Evolutionary conservation across 2,329 filamentous ascomycete species (phyloP).

Genomic region (Apiospora phragmitis): DNA sequence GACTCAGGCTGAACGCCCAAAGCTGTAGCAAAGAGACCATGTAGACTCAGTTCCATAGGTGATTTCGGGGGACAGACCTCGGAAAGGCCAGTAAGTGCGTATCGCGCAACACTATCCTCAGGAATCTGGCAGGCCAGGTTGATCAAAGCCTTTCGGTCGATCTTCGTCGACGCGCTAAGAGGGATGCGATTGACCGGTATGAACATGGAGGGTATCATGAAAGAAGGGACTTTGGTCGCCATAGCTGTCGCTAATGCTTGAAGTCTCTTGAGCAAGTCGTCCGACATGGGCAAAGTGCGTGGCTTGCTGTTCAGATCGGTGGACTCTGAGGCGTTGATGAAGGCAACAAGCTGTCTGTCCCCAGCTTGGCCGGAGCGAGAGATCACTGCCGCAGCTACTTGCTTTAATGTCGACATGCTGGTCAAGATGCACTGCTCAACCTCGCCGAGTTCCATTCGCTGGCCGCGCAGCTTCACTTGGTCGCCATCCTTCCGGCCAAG

Average conservation of each 20-base stretch:
- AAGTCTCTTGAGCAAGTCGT: conserved; percentile 10
- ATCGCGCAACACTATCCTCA: conserved; percentile 8
- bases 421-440: conserved; percentile 34
- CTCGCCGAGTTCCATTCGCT: conserved; percentile 43
- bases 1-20: neutral
- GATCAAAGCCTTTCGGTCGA: neutral
- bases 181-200: neutral
- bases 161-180: neutral
- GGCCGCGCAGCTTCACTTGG: conserved; percentile 51
- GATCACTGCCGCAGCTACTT: conserved; percentile 14
- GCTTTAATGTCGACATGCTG: conserved; percentile 11
- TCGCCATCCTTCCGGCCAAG: conserved; percentile 44
- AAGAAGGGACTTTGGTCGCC: conserved; percentile 11
- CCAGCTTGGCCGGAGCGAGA: conserved; percentile 1
- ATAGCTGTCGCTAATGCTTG: conserved; percentile 7
- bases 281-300: conserved; percentile 3
- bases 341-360: conserved; percentile 13
- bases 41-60: conserved; percentile 10
- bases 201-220: conserved; percentile 15
- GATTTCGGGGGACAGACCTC: conserved; percentile 9
- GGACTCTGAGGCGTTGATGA: conserved; percentile 2
- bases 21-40: neutral
- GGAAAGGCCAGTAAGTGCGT: conserved; percentile 11
- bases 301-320: conserved; percentile 10
- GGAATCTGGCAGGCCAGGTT: conserved; percentile 11